A percentile compares a stretch with the other conserved stretches of the same genome.
Evolutionary conservation across 129 eudicot genomes (phyloP).

Genomic region (Kitagawia praeruptora): DNA sequence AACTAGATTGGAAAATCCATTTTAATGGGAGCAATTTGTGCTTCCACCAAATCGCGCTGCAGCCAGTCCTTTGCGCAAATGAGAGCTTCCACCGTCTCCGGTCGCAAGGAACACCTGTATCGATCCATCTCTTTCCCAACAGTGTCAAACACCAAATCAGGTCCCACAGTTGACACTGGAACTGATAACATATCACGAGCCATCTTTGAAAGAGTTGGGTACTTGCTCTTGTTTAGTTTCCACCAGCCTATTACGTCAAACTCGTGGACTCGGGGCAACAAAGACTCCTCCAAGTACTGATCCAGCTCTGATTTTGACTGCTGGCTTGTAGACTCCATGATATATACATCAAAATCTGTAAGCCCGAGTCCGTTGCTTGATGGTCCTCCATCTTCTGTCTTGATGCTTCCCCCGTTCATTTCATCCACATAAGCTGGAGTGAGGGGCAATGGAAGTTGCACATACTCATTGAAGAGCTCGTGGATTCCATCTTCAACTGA

Average conservation of each 20-base stretch:
- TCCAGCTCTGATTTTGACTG: conserved; percentile 61
- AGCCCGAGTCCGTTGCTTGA: conserved; percentile 58
- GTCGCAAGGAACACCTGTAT: conserved; percentile 53
- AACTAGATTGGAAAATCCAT: conserved; percentile 60
- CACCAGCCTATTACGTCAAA: conserved; percentile 89
- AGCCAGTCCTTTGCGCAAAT: conserved; percentile 76
- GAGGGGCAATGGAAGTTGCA: conserved; percentile 41
- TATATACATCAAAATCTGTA: conserved; percentile 65
- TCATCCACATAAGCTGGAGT: conserved; percentile 37
- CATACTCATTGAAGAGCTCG: conserved; percentile 67
- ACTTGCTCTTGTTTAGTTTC: conserved; percentile 59
- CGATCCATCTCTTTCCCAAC: conserved; percentile 55
- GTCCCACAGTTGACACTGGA: conserved; percentile 52
- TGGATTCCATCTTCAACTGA: conserved; percentile 83
- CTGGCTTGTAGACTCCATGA: conserved; percentile 64
- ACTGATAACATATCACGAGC: conserved; percentile 65
- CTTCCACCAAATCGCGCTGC: conserved; percentile 23
- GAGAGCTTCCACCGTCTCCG: conserved; percentile 75
- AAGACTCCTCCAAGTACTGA: conserved; percentile 73
- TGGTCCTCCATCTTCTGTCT: conserved; percentile 37
- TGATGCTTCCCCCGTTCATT: conserved; percentile 27
- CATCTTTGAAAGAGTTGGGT: conserved; percentile 75
- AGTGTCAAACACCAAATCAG: conserved; percentile 46
- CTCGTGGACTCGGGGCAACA: conserved; percentile 63
- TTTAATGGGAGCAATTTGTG: conserved; percentile 26